phyloP scores from a whole-genome alignment of 331 rosid genomes.

The Phaseolus coccineus region DNA sequence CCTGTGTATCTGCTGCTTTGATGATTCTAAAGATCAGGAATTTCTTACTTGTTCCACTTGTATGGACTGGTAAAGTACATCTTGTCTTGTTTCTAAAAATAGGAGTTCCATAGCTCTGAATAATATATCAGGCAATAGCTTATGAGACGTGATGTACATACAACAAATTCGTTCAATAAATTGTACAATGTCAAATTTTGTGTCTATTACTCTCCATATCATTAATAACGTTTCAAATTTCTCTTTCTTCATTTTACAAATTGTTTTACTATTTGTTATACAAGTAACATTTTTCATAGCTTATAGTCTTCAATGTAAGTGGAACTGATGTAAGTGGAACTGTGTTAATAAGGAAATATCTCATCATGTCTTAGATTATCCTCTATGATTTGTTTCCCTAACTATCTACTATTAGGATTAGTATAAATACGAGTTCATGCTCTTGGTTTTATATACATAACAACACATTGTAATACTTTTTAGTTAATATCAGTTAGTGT shows the following conservation, averaged over 20 bases:
- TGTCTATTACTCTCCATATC: background rate
- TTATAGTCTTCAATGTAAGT: constrained; percentile 21
- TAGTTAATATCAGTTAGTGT: background rate
- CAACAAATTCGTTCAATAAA: too few species aligned
- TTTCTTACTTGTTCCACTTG: constrained; percentile 74
- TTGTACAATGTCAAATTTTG: background rate
- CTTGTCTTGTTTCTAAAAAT: constrained; percentile 38
- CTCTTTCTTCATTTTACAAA: background rate
- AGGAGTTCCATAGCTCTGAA: constrained; percentile 24
- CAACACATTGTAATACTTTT: background rate
- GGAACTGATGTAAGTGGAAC: background rate
- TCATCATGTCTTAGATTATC: background rate
- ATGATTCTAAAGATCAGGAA: constrained; percentile 54
- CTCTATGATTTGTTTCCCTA: background rate
- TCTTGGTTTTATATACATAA: background rate
- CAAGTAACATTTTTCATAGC: background rate
- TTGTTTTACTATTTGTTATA: background rate
- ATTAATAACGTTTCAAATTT: too few species aligned
- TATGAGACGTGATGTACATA: background rate
- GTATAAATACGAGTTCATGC: background rate
- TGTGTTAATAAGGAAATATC: background rate
- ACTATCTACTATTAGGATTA: background rate
- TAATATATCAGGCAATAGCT: constrained; percentile 16
- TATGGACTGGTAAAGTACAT: constrained; percentile 75
- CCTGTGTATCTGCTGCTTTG: constrained; percentile 61